These are phyloP conservation scores for Thalassiosira ordinaria DNA, from an alignment of 352 stramenopile species.

Conservation along the genomic window DNA sequence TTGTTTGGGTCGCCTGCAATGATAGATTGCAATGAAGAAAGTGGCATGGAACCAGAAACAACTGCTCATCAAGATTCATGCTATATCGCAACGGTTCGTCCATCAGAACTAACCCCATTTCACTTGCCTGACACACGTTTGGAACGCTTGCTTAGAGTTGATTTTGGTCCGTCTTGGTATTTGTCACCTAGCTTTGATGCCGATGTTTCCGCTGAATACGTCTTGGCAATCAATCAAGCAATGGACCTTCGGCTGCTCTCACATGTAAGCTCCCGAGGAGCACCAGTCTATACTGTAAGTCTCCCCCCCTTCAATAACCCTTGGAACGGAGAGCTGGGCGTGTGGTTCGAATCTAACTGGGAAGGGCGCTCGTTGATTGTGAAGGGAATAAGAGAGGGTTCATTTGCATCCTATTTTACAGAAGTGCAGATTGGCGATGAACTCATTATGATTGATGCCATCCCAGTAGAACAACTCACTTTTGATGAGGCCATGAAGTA, in stretches of 20 bases:
- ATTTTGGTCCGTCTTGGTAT: slow-evolving; percentile 83
- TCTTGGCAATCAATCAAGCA: slow-evolving; percentile 68
- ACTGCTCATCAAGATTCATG: slow-evolving; percentile 75
- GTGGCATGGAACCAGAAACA: slow-evolving; percentile 58
- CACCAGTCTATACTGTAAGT: slow-evolving; percentile 76
- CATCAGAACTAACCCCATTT: slow-evolving; percentile 73
- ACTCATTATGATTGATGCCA: slow-evolving; percentile 79
- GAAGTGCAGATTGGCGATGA: slow-evolving; percentile 81
- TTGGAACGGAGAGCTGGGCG: slow-evolving; percentile 81
- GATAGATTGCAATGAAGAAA: slow-evolving; percentile 48
- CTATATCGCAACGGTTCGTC: slow-evolving; percentile 73
- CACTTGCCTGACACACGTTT: slow-evolving; percentile 83
- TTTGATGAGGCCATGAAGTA: slow-evolving; percentile 84
- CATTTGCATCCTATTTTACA: slow-evolving; percentile 72
- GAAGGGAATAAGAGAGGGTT: slow-evolving; percentile 85
- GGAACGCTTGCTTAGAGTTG: slow-evolving; percentile 78
- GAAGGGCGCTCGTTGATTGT: slow-evolving; percentile 86
- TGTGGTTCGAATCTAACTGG: slow-evolving; percentile 90
- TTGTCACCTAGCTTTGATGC: slow-evolving; percentile 84
- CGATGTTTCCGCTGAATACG: slow-evolving; percentile 83
- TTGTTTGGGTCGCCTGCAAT: slow-evolving; percentile 68
- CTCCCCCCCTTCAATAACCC: slow-evolving; percentile 69
- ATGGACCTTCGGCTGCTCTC: slow-evolving; percentile 74
- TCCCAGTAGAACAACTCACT: slow-evolving; percentile 63
- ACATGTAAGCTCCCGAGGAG: slow-evolving; percentile 61